A percentile compares a stretch with the other conserved stretches of the same genome.
Conservation (phyloP, 306 rosid species). For the Quercus rubra region DNA sequence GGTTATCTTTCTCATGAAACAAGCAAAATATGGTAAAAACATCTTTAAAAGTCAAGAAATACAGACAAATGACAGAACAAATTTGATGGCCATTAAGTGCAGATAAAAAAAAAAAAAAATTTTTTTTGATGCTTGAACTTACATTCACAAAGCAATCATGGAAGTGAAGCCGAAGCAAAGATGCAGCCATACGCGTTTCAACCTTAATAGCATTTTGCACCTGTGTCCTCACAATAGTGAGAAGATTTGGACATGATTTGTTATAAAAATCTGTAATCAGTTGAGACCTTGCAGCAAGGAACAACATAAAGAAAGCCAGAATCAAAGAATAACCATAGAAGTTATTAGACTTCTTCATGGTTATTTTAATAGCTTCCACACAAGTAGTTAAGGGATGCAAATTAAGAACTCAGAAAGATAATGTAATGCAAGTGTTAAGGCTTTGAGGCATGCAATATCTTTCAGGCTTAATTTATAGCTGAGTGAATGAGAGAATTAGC, state of each 20-base stretch:
- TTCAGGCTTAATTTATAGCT: neutral
- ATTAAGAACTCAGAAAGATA: neutral
- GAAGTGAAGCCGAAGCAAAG: constrained; percentile 88
- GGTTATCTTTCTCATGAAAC: no score
- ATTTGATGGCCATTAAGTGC: neutral
- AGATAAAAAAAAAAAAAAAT: no score
- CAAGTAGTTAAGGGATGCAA: neutral
- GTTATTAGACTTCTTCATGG: constrained; percentile 30
- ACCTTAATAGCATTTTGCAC: constrained; percentile 50
- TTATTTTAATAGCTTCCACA: neutral
- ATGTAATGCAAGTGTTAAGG: neutral
- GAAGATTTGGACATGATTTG: constrained; percentile 59
- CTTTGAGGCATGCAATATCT: neutral
- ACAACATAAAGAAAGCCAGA: constrained; percentile 29
- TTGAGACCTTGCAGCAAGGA: constrained; percentile 48
- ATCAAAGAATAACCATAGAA: constrained; percentile 21
- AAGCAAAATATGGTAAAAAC: no score
- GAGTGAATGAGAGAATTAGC: neutral
- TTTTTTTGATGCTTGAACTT: constrained; percentile 17
- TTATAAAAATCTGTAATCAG: constrained; percentile 59
- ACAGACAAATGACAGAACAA: no score
- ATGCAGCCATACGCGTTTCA: constrained; percentile 86
- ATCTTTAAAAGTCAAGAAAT: no score
- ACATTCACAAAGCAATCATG: constrained; percentile 96
- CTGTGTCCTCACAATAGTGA: constrained; percentile 52